These are phyloP conservation scores for Claviceps paspali DNA, from an alignment of 2,329 filamentous ascomycete species.

Conservation along the genomic window DNA sequence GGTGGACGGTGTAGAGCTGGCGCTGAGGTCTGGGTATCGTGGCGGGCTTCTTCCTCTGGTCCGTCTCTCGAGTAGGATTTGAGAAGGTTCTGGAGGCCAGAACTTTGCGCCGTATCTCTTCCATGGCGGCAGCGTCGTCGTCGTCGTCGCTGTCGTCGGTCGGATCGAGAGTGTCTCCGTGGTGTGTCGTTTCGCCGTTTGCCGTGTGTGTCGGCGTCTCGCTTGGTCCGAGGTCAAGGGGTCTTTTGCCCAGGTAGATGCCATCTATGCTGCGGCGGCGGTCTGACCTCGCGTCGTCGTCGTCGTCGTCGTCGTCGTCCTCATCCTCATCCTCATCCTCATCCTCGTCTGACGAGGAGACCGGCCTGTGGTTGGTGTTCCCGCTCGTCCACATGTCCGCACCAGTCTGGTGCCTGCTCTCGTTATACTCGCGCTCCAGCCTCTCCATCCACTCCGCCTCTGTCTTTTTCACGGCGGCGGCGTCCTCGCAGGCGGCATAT, in stretches of 20 bases:
- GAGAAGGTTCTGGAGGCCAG: conserved; percentile 80
- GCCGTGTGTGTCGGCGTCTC: conserved; percentile 7
- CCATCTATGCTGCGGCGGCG: conserved; percentile 35
- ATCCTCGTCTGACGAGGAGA: conserved; percentile 41
- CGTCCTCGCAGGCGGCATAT: conserved; percentile 72
- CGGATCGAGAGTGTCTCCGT: conserved; percentile 56
- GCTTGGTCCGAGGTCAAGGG: conserved; percentile 10
- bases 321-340: conserved; percentile 34
- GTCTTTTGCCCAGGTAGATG: conserved; percentile 45
- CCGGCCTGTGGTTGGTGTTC: conserved; percentile 59
- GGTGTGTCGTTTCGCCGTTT: conserved; percentile 20
- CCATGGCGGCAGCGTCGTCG: conserved; percentile 59
- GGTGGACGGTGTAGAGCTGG: conserved; percentile 37
- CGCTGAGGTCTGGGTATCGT: conserved; percentile 42
- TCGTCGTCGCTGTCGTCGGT: conserved; percentile 60
- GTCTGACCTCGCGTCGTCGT: conserved; percentile 21
- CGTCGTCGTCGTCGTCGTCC: conserved; percentile 27
- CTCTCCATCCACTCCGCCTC: conserved; percentile 81
- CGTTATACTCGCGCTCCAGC: conserved; percentile 76
- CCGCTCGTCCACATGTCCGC: conserved; percentile 85
- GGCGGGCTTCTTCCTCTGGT: conserved; percentile 41
- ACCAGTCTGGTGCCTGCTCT: conserved; percentile 55
- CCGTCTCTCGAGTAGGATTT: conserved; percentile 30
- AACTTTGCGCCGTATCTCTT: conserved; percentile 78
- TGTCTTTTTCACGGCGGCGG: conserved; percentile 66